Conservation (phyloP, 306 rosid species). For the Ammopiptanthus mongolicus region DNA sequence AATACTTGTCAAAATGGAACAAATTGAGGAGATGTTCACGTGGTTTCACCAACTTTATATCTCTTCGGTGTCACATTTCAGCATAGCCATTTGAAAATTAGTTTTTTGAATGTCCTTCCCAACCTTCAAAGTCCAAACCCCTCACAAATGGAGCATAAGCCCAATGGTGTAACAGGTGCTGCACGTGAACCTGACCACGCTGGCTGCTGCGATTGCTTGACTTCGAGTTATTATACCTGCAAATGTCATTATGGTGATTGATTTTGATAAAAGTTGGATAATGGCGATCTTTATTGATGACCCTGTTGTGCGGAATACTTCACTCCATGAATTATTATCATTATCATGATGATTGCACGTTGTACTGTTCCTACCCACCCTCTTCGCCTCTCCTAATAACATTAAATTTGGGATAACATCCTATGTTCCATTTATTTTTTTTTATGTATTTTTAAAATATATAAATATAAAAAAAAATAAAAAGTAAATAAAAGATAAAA, state of each 20-base stretch:
- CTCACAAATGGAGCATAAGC: neutral
- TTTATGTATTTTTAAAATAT: too few relatives aligned
- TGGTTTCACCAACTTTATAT: neutral
- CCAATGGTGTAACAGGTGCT: constrained; percentile 1
- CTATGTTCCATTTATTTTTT: too few relatives aligned
- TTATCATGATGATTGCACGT: neutral
- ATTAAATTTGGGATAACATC: too few relatives aligned
- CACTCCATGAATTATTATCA: neutral
- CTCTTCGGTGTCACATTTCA: neutral
- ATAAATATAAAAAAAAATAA: too few relatives aligned
- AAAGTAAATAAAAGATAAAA: too few relatives aligned
- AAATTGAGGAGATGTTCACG: neutral
- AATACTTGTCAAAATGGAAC: neutral
- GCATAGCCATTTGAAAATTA: neutral
- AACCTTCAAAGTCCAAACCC: neutral
- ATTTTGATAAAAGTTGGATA: neutral
- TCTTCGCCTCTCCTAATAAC: neutral
- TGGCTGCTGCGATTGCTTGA: neutral
- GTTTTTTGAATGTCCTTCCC: neutral
- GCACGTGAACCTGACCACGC: constrained; percentile 12
- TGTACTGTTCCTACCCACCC: neutral
- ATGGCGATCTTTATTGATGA: neutral
- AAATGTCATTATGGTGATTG: neutral
- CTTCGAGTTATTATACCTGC: neutral
- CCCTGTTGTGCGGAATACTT: neutral